These are phyloP conservation scores for Fusarium chuoi DNA, from an alignment of 2,329 filamentous ascomycete genomes.

Conservation along the genomic window DNA sequence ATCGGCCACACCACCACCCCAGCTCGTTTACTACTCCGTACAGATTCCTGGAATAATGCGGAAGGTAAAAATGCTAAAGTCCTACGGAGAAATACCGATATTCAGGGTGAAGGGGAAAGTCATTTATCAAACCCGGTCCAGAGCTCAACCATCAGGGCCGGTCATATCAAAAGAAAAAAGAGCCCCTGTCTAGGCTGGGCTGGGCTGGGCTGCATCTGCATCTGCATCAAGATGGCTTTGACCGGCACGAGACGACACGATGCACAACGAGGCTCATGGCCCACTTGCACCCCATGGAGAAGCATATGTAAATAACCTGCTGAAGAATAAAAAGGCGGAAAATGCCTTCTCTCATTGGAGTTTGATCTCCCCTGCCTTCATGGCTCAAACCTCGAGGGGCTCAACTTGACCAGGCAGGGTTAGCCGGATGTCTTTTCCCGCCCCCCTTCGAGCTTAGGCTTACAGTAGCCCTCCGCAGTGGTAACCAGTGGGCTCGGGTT, in stretches of 20 bases:
- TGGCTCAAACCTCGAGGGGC: neutral
- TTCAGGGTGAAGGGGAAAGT: neutral
- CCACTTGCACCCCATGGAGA: conserved; percentile 38
- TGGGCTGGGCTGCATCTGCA: neutral
- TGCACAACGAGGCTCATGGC: conserved; percentile 10
- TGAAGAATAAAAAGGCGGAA: neutral
- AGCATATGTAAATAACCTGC: conserved; percentile 3
- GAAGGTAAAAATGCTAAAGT: conserved; percentile 3
- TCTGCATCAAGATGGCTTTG: conserved; percentile 27
- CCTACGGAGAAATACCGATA: neutral
- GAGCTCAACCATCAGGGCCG: conserved; percentile 37
- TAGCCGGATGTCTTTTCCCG: conserved; percentile 38
- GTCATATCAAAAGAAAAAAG: conserved; percentile 2
- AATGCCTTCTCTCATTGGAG: neutral
- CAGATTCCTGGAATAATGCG: conserved; percentile 8
- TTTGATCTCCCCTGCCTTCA: conserved; percentile 9
- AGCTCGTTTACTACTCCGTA: neutral
- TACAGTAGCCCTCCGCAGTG: neutral
- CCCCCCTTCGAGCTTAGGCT: conserved; percentile 31
- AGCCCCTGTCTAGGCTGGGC: conserved; percentile 19
- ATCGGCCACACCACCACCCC: conserved; percentile 25
- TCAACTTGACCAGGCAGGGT: conserved; percentile 14
- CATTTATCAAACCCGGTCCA: conserved; percentile 20
- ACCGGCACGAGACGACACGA: conserved; percentile 32
- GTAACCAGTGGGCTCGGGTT: conserved; percentile 38